phyloP scores from a whole-genome alignment of 176 grass and related monocot genomes.

The Miscanthus lutarioriparius region DNA sequence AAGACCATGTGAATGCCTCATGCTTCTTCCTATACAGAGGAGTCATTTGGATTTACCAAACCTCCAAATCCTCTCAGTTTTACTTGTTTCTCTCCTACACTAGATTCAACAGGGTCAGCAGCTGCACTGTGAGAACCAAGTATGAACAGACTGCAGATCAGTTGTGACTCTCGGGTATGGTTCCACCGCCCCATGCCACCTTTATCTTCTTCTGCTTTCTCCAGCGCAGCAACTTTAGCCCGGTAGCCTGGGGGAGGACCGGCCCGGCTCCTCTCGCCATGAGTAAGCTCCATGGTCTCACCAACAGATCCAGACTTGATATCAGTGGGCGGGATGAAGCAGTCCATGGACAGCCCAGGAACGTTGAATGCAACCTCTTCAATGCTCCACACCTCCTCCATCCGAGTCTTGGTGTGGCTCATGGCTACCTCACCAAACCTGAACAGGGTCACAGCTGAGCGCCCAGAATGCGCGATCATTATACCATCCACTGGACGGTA shows the following conservation, averaged over 20 bases:
- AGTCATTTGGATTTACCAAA: slow-evolving; percentile 45
- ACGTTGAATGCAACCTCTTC: slow-evolving; percentile 87
- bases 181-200: slow-evolving; percentile 46
- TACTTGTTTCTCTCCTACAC: slow-evolving; percentile 47
- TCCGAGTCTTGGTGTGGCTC: slow-evolving; percentile 74
- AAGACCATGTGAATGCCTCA: slow-evolving; percentile 43
- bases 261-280: slow-evolving; percentile 41
- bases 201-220: slow-evolving; percentile 29
- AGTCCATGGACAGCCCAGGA: slow-evolving; percentile 66
- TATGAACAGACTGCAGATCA: slow-evolving; percentile 42
- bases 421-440: slow-evolving; percentile 80
- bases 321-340: slow-evolving; percentile 78
- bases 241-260: slow-evolving; percentile 24
- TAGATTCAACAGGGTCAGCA: slow-evolving; percentile 46
- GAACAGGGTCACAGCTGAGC: slow-evolving; percentile 63
- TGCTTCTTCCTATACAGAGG: slow-evolving; percentile 51
- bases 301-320: slow-evolving; percentile 61
- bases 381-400: slow-evolving; percentile 85
- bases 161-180: slow-evolving; percentile 20
- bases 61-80: slow-evolving; percentile 32
- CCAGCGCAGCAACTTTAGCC: slow-evolving; percentile 53
- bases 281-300: slow-evolving; percentile 50
- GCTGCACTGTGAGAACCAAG: slow-evolving; percentile 39
- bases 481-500: slow-evolving; percentile 73
- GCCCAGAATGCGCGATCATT: slow-evolving; percentile 69